Conservation (phyloP, 805 yeast genomes). For the Hanseniaspora occidentalis region DNA sequence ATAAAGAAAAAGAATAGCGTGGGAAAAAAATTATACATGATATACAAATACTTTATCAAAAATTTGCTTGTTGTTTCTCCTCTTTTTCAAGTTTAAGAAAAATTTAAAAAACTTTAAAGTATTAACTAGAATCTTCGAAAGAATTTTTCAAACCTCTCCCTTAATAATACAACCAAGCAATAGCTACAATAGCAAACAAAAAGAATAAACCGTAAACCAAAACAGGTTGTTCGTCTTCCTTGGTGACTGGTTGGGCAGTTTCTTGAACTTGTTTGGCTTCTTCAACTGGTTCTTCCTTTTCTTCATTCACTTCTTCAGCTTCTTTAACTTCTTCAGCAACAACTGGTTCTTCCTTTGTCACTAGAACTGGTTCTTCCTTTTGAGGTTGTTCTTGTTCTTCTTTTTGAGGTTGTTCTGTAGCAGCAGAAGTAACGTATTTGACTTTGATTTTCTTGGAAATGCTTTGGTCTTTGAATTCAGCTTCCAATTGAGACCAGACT, state of each 20-base stretch:
- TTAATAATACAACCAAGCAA: not conserved
- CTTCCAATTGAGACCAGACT: slow-evolving; percentile 64
- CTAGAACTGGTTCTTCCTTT: slow-evolving; percentile 7
- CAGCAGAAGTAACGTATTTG: slow-evolving; percentile 25
- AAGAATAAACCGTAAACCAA: not conserved
- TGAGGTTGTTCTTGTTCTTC: slow-evolving; percentile 2
- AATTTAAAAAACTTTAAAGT: too few relatives aligned
- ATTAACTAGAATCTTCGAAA: too few relatives aligned
- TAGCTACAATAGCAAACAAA: not conserved
- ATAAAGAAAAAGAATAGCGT: too few relatives aligned
- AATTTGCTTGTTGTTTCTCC: too few relatives aligned
- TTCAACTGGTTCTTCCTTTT: slow-evolving; percentile 5
- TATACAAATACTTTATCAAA: too few relatives aligned
- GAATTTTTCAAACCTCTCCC: too few relatives aligned
- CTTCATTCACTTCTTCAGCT: slow-evolving; percentile 5
- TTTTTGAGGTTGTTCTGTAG: slow-evolving; percentile 1
- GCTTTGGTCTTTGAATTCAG: slow-evolving; percentile 40
- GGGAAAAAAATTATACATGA: too few relatives aligned
- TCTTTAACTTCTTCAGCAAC: slow-evolving; percentile 14
- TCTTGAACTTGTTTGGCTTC: slow-evolving; percentile 10
- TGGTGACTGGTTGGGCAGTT: slow-evolving; percentile 20
- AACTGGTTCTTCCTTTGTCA: slow-evolving; percentile 10
- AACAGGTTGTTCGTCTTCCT: not conserved
- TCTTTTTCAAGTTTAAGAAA: too few relatives aligned
- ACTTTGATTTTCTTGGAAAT: slow-evolving; percentile 59